phyloP scores from a whole-genome alignment of 2,329 filamentous ascomycete species.

The Talaromyces amestolkiae region DNA sequence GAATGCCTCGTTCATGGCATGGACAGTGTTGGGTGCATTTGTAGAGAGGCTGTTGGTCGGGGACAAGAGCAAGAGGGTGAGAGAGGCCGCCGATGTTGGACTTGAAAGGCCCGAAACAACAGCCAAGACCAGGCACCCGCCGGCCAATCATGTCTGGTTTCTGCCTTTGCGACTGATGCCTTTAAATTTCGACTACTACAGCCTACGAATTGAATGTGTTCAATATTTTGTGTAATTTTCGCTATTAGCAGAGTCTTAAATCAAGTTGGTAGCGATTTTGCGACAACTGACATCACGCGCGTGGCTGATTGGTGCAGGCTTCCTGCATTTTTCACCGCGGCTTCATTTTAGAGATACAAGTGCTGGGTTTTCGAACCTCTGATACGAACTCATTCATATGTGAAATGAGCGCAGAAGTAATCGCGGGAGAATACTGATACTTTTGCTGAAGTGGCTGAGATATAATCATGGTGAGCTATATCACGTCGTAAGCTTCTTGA shows the following conservation, averaged over 20 bases:
- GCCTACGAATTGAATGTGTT: not conserved
- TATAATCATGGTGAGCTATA: not conserved
- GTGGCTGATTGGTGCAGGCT: not conserved
- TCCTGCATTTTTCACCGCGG: not conserved
- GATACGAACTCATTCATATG: not conserved
- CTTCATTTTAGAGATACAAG: not conserved
- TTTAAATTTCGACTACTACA: not conserved
- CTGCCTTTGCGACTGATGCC: not conserved
- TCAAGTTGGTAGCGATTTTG: not conserved
- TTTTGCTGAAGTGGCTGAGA: not conserved
- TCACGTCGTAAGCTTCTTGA: constrained; percentile 33
- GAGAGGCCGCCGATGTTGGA: not conserved
- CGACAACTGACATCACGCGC: not conserved
- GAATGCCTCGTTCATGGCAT: constrained; percentile 21
- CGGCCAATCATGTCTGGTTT: constrained; percentile 8
- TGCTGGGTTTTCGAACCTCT: not conserved
- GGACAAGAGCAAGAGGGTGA: not conserved
- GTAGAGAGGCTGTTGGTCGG: constrained; percentile 6
- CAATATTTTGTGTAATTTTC: not conserved
- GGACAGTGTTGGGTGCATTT: constrained; percentile 20
- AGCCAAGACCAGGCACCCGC: not conserved
- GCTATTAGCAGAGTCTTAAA: not conserved
- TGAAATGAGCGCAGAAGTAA: too few species aligned
- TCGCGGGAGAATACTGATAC: not conserved
- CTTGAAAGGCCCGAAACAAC: not conserved